Conservation (phyloP, 768 basidiomycete species). For the Calocybe indica region DNA sequence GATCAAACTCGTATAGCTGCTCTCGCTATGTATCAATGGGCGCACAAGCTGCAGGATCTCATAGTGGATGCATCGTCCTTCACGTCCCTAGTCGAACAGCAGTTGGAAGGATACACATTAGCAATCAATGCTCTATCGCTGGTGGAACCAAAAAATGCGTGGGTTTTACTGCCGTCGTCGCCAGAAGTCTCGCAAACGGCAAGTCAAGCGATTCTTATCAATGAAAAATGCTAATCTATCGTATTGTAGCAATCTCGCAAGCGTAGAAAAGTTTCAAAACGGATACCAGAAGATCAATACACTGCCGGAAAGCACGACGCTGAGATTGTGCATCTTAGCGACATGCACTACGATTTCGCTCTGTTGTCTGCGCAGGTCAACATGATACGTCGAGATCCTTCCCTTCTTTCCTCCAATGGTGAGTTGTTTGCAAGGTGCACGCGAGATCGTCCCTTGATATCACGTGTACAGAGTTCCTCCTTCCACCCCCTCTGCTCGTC, state of each 20-base stretch:
- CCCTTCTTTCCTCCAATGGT: constrained; percentile 62
- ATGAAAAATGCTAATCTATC: constrained; percentile 8
- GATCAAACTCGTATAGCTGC: constrained; percentile 53
- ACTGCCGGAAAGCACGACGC: constrained; percentile 56
- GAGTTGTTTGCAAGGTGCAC: constrained; percentile 17
- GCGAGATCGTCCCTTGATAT: background rate
- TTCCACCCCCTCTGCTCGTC: constrained; percentile 62
- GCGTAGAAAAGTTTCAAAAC: constrained; percentile 62
- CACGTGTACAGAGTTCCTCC: constrained; percentile 38
- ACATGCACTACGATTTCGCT: constrained; percentile 75
- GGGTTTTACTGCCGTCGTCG: constrained; percentile 66
- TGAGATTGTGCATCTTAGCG: constrained; percentile 74
- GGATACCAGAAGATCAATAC: constrained; percentile 75
- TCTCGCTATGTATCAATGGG: constrained; percentile 89
- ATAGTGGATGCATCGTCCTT: constrained; percentile 33
- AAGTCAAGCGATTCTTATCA: constrained; percentile 24
- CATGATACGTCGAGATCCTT: constrained; percentile 62
- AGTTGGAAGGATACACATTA: constrained; percentile 74
- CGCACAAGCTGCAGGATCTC: constrained; percentile 66
- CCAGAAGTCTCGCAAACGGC: constrained; percentile 41
- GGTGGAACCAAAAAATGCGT: constrained; percentile 74
- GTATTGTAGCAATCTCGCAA: constrained; percentile 48
- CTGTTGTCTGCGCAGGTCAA: constrained; percentile 75
- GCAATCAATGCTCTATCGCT: constrained; percentile 87
- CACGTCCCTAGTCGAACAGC: constrained; percentile 52